Conservation (phyloP, 768 basidiomycete genomes). For the Crepidotus variabilis region DNA sequence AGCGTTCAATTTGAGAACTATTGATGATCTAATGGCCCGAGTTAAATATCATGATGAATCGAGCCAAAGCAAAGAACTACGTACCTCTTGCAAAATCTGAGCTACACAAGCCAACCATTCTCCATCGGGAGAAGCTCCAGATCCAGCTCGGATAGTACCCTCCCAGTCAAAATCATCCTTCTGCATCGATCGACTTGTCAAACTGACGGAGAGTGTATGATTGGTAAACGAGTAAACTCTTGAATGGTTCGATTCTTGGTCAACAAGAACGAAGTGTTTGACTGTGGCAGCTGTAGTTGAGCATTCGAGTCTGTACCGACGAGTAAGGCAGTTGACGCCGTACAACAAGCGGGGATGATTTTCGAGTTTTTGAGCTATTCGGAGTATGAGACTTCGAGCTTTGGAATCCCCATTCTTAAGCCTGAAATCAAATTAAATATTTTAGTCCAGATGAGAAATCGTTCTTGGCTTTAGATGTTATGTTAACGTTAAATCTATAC, state of each 20-base stretch:
- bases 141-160: too few species aligned
- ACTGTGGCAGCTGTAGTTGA: background rate
- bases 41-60: background rate
- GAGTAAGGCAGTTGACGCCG: background rate
- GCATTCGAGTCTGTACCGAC: background rate
- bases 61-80: background rate
- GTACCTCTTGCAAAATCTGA: constrained; percentile 16
- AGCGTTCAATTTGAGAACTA: constrained; percentile 8
- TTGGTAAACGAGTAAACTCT: background rate
- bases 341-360: background rate
- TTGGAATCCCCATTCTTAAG: too few species aligned
- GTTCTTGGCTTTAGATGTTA: too few species aligned
- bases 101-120: constrained; percentile 12
- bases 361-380: background rate
- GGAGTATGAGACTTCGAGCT: background rate
- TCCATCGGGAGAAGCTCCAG: background rate
- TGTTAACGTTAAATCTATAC: too few species aligned
- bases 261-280: background rate
- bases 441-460: too few species aligned
- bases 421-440: too few species aligned
- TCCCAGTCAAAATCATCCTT: constrained; percentile 1
- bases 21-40: constrained; percentile 8
- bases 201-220: background rate
- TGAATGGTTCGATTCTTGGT: background rate
- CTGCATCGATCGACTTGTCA: background rate